Evolutionary conservation across 2,329 filamentous ascomycete genomes (phyloP), one percentile per base, ranked within the genome.

Genomic region (Neospermospora avenae): DNA sequence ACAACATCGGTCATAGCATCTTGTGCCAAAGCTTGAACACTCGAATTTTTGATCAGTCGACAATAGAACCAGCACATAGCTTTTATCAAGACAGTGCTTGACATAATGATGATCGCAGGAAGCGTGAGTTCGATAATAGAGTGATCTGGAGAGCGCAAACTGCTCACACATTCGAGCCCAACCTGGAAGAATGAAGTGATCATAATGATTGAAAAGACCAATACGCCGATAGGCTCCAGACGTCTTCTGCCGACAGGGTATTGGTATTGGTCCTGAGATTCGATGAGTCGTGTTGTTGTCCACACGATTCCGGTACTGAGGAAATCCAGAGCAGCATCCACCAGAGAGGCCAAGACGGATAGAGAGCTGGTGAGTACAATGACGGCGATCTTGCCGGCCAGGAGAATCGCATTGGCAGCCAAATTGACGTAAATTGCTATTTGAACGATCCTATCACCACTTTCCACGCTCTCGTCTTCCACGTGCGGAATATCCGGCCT

Each of bases 401-500:
- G 74, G 2, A 86, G 76, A 49, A 84, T 67, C 42, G 84, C 77
- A 65, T 86, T 86, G 41, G 83, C 83, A n/a, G 81, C 70, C 6
- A 86, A 78, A 62, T 86, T 86, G 68, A 85, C 77, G 73, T 92
- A 93, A 69, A 98, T 95, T 44, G 93, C 93, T 20, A 95, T 71
- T n/a, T 86, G 88, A 52, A 97, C 91, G 52, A 96, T 84, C 16
- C 83, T 85, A 61, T 88, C 87, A 51, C 86, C 81, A 64, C 87
- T 90, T 70, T 92, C 88, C 2, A 92, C 82, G 59, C 87, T 88
- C 65, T 92, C 89, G 60, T 84, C 81, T 45, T 89, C 87, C 58
- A 89, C 82, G 73, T 85, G 87, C 7, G 88, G 88, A 44, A 91
- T 83, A 59, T 87, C 80, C 11, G 81, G 81, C 57, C 78, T 78